Base-by-base conservation (phyloP, 805 yeast genomes). In the Saccharomycopsis oosterbeekiorum region DNA sequence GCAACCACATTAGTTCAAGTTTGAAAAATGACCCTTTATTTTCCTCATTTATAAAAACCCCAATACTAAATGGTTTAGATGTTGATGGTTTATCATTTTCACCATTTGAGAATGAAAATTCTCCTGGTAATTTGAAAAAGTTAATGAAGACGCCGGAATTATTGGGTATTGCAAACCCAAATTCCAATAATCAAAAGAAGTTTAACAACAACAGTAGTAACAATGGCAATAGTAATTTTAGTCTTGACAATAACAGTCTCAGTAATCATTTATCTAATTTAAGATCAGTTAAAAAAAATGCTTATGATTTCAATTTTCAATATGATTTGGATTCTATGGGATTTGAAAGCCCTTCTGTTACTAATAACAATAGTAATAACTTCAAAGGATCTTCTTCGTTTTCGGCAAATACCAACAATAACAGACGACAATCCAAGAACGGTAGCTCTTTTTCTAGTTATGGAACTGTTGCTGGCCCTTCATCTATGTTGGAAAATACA, bases 281-380 rank as follows among this genome's bases (percentile, higher is more conserved):
- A 34, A 53, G 41, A 53, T 29, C 56, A 15, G n/a, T n/a, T 34
- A 36, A 53, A 53, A 36, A 53, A 53, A 66, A 61, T 15, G 65
- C 73, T 65, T 60, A 67, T 41, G 56, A 41, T 57, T 36, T 68
- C 24, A 64, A 67, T 36, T 72, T 71, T 59, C 67, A 70, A 34
- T 80, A 80, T 62, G 69, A 76, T 56, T 71, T 79, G 36, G 80
- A 78, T 62, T 81, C 82, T 2, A 68, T 79, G 61, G 81, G 81
- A 0, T 75, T 77, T 62, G 84, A 80, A 59, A 82, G 80, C 6
- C 75, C 78, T 12, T 55, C 60, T 1, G 63, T 59, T 2, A 53
- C 29, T 34, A 39, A 15, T 11, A 50, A 21, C 12, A 43, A 43
- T 19, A 57, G 11, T 8, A 51, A 58, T 55, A 21, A 21, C 26